Base-by-base conservation (phyloP, 345 rosid genomes). In the Brassica nigra region DNA sequence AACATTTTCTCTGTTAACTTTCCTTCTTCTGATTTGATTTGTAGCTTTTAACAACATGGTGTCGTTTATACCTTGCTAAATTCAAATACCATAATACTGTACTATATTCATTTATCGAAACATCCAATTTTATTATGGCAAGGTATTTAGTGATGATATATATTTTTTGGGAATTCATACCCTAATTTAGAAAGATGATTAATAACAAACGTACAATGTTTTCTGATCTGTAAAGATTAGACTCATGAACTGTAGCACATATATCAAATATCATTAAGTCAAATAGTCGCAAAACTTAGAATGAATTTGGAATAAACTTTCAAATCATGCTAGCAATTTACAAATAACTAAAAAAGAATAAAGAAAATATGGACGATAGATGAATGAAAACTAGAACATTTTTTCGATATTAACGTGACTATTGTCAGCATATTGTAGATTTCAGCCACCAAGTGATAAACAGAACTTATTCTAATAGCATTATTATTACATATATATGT, bases 381-480 rank as follows among this genome's bases (percentile, higher is more conserved):
- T 74, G 73, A 42, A 23, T 23, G 83, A 57, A 74, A 62, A 74
- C 1, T 4, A 15, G 70, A 74, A 65, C 8, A 39, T 68, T n/a
- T 75, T 74, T 58, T 57, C 4, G 42, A 29, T 68, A 47, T 33
- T 1, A 68, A 68, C 49, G 47, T 18, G 55, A 34, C 18, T 70
- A 77, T 12, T 29, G 36, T 70, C 70, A 62, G 65, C 71, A 64
- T 69, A 68, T 62, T 47, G 37, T 62, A 74, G 64, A 47, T 62
- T 63, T 15, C 31, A 68, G 61, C 39, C 61, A 62, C 62, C 75
- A 54, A 74, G 75, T 74, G 78, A 69, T 80, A 63, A 55, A 80
- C n/a, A 80, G 83, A 80, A 80, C 47, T 69, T 69, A 80, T 80
- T 80, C 83, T 70, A 80, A 57, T 70, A 69, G 71, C 79, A 80